Evolutionary conservation across 208 protist genomes (phyloP).

Genomic region (Leptomonas seymouri): DNA sequence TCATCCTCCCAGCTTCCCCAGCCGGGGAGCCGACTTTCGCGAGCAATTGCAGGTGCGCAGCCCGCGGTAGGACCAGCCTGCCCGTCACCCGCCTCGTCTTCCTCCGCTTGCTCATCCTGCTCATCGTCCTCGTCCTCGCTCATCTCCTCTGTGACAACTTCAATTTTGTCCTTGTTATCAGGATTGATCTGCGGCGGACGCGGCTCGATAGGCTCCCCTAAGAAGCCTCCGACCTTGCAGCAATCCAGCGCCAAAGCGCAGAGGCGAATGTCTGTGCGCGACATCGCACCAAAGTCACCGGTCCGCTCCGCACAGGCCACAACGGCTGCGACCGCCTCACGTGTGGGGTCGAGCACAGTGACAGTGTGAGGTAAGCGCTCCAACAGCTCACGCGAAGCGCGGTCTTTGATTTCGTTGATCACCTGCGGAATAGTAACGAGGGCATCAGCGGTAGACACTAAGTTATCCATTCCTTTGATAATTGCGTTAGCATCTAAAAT

Average conservation of each 20-base stretch:
- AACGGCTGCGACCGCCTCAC: slow-evolving; percentile 61
- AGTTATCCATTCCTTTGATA: slow-evolving; percentile 85
- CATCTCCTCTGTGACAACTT: slow-evolving; percentile 42
- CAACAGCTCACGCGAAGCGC: slow-evolving; percentile 67
- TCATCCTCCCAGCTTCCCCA: slow-evolving; percentile 48
- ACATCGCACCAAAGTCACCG: slow-evolving; percentile 91
- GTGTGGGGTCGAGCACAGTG: slow-evolving; percentile 71
- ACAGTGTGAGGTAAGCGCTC: slow-evolving; percentile 68
- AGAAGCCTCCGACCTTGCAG: slow-evolving; percentile 46
- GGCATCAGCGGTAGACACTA: slow-evolving; percentile 65
- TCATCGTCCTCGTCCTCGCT: slow-evolving; percentile 22
- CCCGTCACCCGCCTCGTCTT: slow-evolving; percentile 44
- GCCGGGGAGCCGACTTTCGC: slow-evolving; percentile 19
- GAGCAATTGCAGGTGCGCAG: background rate
- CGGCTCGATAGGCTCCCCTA: slow-evolving; percentile 62
- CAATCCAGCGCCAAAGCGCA: slow-evolving; percentile 87
- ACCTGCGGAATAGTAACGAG: slow-evolving; percentile 90
- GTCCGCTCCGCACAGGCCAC: slow-evolving; percentile 79
- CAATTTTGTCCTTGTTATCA: slow-evolving; percentile 36
- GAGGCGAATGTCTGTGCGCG: slow-evolving; percentile 89
- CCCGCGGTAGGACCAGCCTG: background rate
- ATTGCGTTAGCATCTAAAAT: slow-evolving; percentile 89
- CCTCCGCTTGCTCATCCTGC: slow-evolving; percentile 29
- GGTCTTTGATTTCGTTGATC: slow-evolving; percentile 80
- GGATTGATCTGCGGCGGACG: slow-evolving; percentile 63